Percentiles rank a stretch among this genome's conserved stretches.
phyloP scores from a whole-genome alignment of 108 stramenopile species.

The Parmales sp. region DNA sequence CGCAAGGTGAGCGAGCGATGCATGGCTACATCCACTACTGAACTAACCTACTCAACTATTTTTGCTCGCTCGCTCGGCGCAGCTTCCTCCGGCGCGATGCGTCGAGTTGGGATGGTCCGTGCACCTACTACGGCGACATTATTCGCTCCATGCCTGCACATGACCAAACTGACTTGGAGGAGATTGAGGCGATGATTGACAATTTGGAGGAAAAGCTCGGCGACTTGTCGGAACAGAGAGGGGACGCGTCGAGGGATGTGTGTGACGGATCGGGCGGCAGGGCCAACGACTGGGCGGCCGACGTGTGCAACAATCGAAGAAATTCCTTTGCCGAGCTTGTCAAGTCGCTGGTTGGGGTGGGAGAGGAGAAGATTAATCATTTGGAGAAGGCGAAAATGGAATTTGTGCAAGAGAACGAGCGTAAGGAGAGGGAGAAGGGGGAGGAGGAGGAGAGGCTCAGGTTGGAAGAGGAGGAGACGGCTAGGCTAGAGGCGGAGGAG shows the following conservation, averaged over 20 bases:
- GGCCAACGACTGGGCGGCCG: conserved; percentile 7
- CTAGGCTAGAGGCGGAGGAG: background rate
- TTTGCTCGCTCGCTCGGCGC: no score
- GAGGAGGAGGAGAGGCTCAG: background rate
- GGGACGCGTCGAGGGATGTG: background rate
- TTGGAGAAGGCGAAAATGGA: no score
- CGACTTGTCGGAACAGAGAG: background rate
- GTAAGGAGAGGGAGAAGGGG: no score
- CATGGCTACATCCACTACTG: no score
- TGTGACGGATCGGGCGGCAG: conserved; percentile 6
- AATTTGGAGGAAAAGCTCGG: background rate
- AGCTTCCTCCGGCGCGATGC: background rate
- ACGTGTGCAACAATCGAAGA: no score
- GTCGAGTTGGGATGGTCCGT: background rate
- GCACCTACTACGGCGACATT: background rate
- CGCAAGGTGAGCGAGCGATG: no score
- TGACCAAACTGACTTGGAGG: conserved; percentile 1
- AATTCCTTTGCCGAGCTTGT: no score
- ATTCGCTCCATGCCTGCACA: background rate
- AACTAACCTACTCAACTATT: no score
- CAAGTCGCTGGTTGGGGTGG: no score
- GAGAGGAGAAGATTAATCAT: background rate
- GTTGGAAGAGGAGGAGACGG: background rate
- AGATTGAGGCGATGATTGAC: conserved; percentile 3
- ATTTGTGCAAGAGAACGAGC: no score